Evolutionary conservation across 441 rosid species (phyloP).

Genomic region (Lepidium campestre): DNA sequence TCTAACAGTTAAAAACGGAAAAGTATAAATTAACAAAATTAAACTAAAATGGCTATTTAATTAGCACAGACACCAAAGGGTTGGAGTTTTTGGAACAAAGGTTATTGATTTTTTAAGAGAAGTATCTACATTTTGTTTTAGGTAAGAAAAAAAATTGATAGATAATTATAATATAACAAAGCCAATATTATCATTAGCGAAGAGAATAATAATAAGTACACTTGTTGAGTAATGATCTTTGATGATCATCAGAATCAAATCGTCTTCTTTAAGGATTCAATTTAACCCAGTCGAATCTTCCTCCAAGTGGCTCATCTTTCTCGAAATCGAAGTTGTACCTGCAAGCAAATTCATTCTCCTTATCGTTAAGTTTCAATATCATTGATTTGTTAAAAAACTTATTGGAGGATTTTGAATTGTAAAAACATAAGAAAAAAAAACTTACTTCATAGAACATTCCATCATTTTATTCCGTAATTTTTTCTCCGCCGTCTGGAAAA

Average conservation of each 20-base stretch:
- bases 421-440: not conserved
- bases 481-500: slow-evolving; percentile 59
- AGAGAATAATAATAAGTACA: not conserved
- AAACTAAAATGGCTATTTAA: not conserved
- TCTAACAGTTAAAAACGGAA: too few relatives aligned
- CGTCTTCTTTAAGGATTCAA: slow-evolving; percentile 12
- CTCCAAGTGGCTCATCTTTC: slow-evolving; percentile 71
- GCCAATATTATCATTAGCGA: not conserved
- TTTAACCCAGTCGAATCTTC: slow-evolving; percentile 69
- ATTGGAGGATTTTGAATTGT: not conserved
- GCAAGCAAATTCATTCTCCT: not conserved
- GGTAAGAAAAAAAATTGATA: not conserved
- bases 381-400: not conserved
- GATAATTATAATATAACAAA: not conserved
- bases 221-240: not conserved
- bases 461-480: slow-evolving; percentile 29
- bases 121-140: slow-evolving; percentile 11
- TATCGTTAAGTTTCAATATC: not conserved
- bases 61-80: too few relatives aligned
- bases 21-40: too few relatives aligned
- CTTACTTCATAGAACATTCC: slow-evolving; percentile 49
- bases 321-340: slow-evolving; percentile 78
- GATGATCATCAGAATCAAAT: not conserved
- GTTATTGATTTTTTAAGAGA: not conserved
- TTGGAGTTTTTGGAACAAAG: too few relatives aligned